Base-by-base conservation (phyloP, 805 yeast genomes). In the Starmerella floris region DNA sequence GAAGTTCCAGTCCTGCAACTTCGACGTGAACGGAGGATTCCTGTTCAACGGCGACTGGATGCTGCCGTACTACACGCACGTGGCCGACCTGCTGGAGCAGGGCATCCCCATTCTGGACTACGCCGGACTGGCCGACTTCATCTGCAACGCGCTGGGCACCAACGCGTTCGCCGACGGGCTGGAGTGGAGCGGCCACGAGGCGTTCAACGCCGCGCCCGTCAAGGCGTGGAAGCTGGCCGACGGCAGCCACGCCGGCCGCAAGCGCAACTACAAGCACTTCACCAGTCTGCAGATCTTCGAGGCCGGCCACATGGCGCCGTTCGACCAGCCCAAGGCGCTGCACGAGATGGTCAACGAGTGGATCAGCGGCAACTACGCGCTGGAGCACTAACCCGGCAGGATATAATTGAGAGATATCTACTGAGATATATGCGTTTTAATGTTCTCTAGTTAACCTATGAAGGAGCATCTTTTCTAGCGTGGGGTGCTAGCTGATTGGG, bases 301-400 rank as follows among this genome's bases (percentile, higher is more conserved):
- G 54, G 95, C 91, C 37, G 95, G 95, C 30, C 95, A 85, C 63
- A 84, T 85, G 95, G 94, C 83, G 51, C 94, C 95, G 19, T 77
- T 67, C 56, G 88, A 87, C 64, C 93, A 82, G 67, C 94, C 95
- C n/a, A 76, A 73, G 57, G 70, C 71, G 55, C 66, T 94, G 2
- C 69, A 81, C 50, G 91, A 78, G 51, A 79, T 87, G 87, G 74
- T 88, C 49, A 81, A 85, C 68, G 72, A 80, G 61, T 88, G 96
- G 96, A 64, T 83, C 38, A 41, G 36, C 35, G 94, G 91, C 32
- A 79, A 81, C 58, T 75, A 48, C 42, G 53, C 49, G 17, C 46
- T 52, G 30, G 37, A 38, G 36, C 32, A 42, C 39, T 37, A 35
- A n/a, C n/a, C 22, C 1, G 21, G 27, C 28, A 25, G n/a, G n/a